Conservation (phyloP, 257 asterid species). For the Oldenlandia corymbosa region DNA sequence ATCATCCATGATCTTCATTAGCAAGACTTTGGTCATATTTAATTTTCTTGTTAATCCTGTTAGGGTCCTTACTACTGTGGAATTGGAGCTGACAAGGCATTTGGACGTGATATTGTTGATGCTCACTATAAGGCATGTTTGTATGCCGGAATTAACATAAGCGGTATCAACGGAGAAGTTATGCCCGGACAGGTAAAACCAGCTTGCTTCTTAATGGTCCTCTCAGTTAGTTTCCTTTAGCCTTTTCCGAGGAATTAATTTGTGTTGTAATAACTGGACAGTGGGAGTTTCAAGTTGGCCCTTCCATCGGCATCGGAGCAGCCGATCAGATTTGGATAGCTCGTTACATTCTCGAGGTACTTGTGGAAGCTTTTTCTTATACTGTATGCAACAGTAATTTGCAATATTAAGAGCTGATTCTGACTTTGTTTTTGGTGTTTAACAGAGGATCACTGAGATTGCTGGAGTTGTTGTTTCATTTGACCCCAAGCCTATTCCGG, state of each 20-base stretch:
- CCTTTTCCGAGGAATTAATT: neutral
- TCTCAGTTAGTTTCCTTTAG: neutral
- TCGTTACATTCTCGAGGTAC: conserved; percentile 87
- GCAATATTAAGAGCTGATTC: neutral
- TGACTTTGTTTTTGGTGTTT: conserved; percentile 6
- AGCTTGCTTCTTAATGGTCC: neutral
- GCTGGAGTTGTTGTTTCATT: conserved; percentile 85
- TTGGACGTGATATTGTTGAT: conserved; percentile 80
- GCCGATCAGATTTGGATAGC: conserved; percentile 91
- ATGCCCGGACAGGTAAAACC: conserved; percentile 84
- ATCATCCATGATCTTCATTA: neutral
- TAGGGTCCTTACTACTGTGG: conserved; percentile 94
- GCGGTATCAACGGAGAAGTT: conserved; percentile 91
- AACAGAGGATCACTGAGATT: conserved; percentile 85
- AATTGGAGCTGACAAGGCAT: conserved; percentile 82
- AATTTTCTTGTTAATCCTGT: neutral
- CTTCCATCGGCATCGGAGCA: conserved; percentile 82
- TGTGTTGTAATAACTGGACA: conserved; percentile 14
- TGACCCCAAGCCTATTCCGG: conserved; percentile 89
- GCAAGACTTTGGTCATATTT: no score
- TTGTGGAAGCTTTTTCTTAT: neutral
- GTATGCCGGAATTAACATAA: conserved; percentile 75
- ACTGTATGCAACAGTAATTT: neutral
- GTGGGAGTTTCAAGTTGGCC: conserved; percentile 99
- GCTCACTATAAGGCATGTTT: conserved; percentile 84